A percentile compares a stretch with the other conserved stretches of the same genome.
Conservation (phyloP, 2,329 filamentous ascomycete species). For the Cercospora sp. region DNA sequence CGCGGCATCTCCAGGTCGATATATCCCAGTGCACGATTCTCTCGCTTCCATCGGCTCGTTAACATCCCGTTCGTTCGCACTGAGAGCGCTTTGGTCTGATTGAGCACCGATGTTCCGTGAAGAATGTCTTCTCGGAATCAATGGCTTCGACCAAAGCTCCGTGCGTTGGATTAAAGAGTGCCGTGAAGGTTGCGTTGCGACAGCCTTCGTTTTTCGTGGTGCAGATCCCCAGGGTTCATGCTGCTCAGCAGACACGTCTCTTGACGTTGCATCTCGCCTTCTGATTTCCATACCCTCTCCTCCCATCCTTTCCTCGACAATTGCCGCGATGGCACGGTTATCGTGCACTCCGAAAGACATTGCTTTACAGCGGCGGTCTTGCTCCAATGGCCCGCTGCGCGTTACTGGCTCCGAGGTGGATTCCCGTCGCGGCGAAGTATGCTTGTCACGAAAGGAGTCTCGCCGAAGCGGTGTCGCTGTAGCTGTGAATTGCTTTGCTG, state of each 20-base stretch:
- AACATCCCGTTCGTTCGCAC: not conserved
- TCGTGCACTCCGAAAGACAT: not conserved
- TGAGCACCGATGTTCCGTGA: not conserved
- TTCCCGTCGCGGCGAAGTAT: not conserved
- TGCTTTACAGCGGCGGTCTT: not conserved
- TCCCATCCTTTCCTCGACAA: not conserved
- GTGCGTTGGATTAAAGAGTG: not conserved
- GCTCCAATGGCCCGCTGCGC: not conserved
- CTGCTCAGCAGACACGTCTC: not conserved
- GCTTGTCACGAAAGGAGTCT: not conserved
- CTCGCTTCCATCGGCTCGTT: not conserved
- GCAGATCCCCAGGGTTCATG: not conserved
- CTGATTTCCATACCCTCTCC: not conserved
- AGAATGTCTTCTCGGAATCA: not conserved
- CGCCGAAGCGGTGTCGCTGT: constrained; percentile 19
- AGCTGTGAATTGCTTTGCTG: constrained; percentile 22
- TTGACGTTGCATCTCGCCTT: not conserved
- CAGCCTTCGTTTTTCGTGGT: not conserved
- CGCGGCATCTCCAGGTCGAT: constrained; percentile 25
- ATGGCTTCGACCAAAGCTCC: not conserved
- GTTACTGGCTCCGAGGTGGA: not conserved
- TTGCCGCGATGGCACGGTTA: not conserved
- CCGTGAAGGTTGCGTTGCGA: not conserved
- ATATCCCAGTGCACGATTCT: not conserved
- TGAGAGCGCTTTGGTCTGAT: not conserved